Evolutionary conservation across 805 yeast species (phyloP).

Genomic region (Pichia membranifaciens): DNA sequence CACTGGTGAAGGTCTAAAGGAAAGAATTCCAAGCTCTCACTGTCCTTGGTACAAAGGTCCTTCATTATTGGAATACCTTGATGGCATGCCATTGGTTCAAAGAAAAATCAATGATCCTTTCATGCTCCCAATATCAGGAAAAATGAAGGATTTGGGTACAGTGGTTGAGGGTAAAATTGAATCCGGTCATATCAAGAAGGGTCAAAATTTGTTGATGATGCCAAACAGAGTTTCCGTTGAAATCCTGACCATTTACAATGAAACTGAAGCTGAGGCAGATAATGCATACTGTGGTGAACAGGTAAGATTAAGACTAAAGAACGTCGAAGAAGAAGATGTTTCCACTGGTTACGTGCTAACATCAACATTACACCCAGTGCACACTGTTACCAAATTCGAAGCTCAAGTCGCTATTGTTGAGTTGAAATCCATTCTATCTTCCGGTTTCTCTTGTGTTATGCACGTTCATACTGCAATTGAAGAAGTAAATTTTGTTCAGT

Average conservation of each 20-base stretch:
- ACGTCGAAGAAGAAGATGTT: conserved; percentile 96
- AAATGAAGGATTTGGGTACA: conserved; percentile 96
- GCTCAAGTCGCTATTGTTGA: conserved; percentile 97
- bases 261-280: conserved; percentile 90
- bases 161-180: conserved; percentile 98
- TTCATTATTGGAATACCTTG: conserved; percentile 83
- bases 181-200: conserved; percentile 87
- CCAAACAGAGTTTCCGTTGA: conserved; percentile 85
- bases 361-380: conserved; percentile 80
- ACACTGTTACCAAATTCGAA: conserved; percentile 83
- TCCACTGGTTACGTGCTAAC: conserved; percentile 88
- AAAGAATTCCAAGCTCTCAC: conserved; percentile 59
- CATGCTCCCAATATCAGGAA: conserved; percentile 92
- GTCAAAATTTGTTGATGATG: conserved; percentile 73
- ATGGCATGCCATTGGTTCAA: conserved; percentile 69
- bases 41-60: conserved; percentile 97
- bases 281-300: conserved; percentile 95
- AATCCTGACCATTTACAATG: conserved; percentile 82
- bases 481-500: conserved; percentile 76
- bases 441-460: conserved; percentile 98
- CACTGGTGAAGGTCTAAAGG: conserved; percentile 96
- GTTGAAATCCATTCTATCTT: conserved; percentile 85
- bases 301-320: conserved; percentile 86
- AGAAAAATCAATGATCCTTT: conserved; percentile 92
- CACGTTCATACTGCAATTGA: conserved; percentile 98